A percentile compares a stretch with the other conserved stretches of the same genome.
These are phyloP conservation scores for Rhodotorula toruloides DNA, from an alignment of 768 basidiomycete genomes.

Conservation along the genomic window DNA sequence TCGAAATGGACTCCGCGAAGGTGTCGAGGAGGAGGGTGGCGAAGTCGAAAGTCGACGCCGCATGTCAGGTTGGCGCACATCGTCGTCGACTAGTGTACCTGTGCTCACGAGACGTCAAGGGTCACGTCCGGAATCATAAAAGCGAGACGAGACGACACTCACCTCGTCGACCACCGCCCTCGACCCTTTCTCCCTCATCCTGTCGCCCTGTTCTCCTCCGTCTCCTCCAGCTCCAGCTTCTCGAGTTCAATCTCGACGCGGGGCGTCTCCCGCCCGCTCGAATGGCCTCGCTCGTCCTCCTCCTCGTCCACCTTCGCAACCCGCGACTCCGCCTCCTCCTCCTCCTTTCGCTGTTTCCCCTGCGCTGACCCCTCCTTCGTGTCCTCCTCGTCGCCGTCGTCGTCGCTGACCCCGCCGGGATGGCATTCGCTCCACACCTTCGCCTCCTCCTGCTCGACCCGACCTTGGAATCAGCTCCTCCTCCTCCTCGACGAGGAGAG, in stretches of 20 bases:
- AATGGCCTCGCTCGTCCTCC: neutral
- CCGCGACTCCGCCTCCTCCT: neutral
- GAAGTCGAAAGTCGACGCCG: too few relatives aligned
- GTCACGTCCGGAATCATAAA: too few relatives aligned
- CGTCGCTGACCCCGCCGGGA: conserved; percentile 42
- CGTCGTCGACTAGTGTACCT: too few relatives aligned
- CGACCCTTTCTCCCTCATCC: neutral
- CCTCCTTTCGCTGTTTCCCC: too few relatives aligned
- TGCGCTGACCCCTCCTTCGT: too few relatives aligned
- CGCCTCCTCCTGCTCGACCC: neutral
- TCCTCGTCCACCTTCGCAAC: neutral
- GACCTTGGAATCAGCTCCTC: neutral
- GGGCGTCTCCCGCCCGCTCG: conserved; percentile 12
- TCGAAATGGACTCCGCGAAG: too few relatives aligned
- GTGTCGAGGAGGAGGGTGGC: too few relatives aligned
- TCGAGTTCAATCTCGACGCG: conserved; percentile 15
- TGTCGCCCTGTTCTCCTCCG: neutral
- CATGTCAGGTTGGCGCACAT: too few relatives aligned
- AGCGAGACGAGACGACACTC: too few relatives aligned
- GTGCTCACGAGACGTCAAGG: too few relatives aligned
- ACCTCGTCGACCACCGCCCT: too few relatives aligned
- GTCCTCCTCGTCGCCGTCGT: neutral
- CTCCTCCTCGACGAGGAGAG: conserved; percentile 23
- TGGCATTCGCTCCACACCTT: conserved; percentile 5
- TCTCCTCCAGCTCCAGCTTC: neutral